Percentiles rank a stretch among this genome's conserved stretches.
phyloP scores from a whole-genome alignment of 2,329 filamentous ascomycete genomes.

The Colletotrichum scovillei region DNA sequence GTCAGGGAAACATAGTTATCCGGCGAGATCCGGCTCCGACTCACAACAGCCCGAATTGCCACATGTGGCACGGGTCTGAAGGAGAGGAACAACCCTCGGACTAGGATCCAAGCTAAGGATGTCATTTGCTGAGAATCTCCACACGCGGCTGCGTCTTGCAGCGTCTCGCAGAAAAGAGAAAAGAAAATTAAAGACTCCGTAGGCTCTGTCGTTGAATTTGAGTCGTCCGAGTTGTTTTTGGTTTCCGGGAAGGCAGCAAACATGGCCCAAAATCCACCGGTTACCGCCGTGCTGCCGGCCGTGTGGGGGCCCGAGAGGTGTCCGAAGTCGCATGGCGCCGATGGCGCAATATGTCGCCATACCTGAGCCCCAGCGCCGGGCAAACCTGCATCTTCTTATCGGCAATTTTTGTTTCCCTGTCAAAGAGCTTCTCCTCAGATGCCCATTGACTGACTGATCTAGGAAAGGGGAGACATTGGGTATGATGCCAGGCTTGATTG shows the following conservation, averaged over 20 bases:
- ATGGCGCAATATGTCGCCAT: slow-evolving; percentile 35
- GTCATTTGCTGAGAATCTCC: background rate
- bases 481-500: slow-evolving; percentile 16
- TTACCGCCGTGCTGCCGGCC: slow-evolving; percentile 3
- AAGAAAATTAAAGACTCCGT: background rate
- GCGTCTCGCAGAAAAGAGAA: background rate
- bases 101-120: background rate
- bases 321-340: slow-evolving; percentile 22
- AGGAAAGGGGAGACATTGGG: background rate
- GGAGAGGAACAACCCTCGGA: background rate
- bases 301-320: slow-evolving; percentile 12
- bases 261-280: slow-evolving; percentile 3
- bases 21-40: slow-evolving; percentile 11
- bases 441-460: background rate
- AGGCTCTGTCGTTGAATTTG: background rate
- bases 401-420: background rate
- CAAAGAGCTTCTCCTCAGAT: background rate
- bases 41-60: background rate
- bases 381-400: slow-evolving; percentile 20
- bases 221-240: background rate
- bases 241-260: too few species aligned
- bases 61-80: background rate
- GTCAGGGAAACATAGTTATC: background rate
- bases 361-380: background rate
- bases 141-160: background rate